Percentiles rank a stretch among this genome's conserved stretches.
Conservation (phyloP, 1,139 yeast species). For the Ogataea hybrid region DNA sequence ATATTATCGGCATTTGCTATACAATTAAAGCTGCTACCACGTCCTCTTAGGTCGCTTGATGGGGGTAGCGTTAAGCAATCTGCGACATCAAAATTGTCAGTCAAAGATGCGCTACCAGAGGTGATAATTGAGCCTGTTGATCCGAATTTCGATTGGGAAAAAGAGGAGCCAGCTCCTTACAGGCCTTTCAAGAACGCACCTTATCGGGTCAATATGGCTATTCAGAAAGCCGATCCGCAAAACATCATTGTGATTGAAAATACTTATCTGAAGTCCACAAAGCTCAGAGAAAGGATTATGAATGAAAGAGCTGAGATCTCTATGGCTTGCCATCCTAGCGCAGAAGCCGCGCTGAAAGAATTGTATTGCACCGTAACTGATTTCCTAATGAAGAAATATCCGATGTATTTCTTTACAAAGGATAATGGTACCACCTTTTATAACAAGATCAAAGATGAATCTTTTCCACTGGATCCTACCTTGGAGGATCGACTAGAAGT, state of each 20-base stretch:
- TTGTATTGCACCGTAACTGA: conserved; percentile 49
- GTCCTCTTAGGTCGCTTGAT: neutral
- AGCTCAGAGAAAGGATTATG: conserved; percentile 42
- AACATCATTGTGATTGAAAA: conserved; percentile 73
- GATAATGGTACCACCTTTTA: conserved; percentile 31
- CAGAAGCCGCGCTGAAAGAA: conserved; percentile 51
- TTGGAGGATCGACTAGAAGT: conserved; percentile 33
- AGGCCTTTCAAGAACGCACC: conserved; percentile 64
- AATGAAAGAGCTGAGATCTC: conserved; percentile 44
- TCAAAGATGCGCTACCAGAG: conserved; percentile 4
- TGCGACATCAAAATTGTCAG: neutral
- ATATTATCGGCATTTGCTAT: conserved; percentile 7
- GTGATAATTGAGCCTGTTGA: conserved; percentile 33
- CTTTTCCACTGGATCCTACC: conserved; percentile 35
- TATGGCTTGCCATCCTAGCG: conserved; percentile 43
- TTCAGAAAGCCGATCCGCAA: conserved; percentile 49
- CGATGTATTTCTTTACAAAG: conserved; percentile 36
- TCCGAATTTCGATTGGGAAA: conserved; percentile 46
- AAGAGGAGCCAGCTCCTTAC: conserved; percentile 45
- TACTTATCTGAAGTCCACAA: conserved; percentile 49
- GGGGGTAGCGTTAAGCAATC: neutral
- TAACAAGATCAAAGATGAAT: conserved; percentile 43
- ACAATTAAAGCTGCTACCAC: conserved; percentile 6
- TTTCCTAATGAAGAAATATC: conserved; percentile 55
- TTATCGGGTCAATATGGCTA: conserved; percentile 69